Evolutionary conservation across 768 basidiomycete genomes (phyloP), one percentile per base, ranked within the genome.

Genomic region (Porpolomopsis calyptriformis): DNA sequence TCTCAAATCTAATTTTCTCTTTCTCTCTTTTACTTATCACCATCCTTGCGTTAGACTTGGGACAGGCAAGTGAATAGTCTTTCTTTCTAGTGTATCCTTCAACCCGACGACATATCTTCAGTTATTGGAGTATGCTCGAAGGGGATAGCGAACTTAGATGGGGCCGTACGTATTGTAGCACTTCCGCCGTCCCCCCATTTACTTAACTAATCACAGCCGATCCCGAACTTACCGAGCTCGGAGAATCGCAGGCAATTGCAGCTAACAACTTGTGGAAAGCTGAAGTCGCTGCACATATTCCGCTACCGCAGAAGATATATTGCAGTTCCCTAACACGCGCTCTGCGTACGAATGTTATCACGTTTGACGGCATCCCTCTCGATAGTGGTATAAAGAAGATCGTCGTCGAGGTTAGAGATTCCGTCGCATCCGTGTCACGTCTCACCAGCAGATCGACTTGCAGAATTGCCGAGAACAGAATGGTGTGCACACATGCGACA

Each of bases 401-500:
- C 4, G 64, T 85, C 19, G 51, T 81, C 10, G 84, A 85, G 72
- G 84, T 80, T 24, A 40, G 24, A 7, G n/a, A 18, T 48, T 24
- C 26, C 4, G 48, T 48, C 22, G 22, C 27, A 2, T 20, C 19
- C 25, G 14, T 27, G 20, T 18, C 16, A 16, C 26, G 8, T 12
- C 9, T 24, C 40, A 46, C 40, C 9, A 40, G 4, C 9, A 43
- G n/a, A n/a, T n/a, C 9, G 9, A n/a, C 9, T 31, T 48, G 6
- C 47, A 87, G 85, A 71, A 80, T 49, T 72, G 76, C 40, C 74
- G 84, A 24, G 85, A 88, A 58, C 70, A 70, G 49, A 73, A 76
- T 48, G 77, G 83, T 0, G 70, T 74, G 1, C 82, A 85, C 48
- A 85, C 83, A 0, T 85, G 82, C 54, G 85, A 88, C 59, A 71